These are phyloP conservation scores for Cicer cuneatum DNA, from an alignment of 306 rosid genomes.

Conservation along the genomic window DNA sequence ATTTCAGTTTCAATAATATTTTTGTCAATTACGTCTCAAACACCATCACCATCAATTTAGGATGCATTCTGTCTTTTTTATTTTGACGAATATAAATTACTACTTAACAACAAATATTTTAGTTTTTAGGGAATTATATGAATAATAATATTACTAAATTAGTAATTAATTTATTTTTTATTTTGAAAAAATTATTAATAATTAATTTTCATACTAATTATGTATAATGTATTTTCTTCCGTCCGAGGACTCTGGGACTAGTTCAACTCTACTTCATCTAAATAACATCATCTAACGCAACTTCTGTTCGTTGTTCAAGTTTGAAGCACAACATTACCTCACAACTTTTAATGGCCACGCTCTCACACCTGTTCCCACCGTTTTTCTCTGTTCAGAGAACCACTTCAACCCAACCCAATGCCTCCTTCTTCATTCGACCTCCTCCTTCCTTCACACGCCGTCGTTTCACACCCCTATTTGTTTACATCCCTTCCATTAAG, in stretches of 20 bases:
- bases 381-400: slow-evolving; percentile 47
- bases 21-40: too few species aligned
- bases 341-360: slow-evolving; percentile 53
- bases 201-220: too few species aligned
- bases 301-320: not conserved
- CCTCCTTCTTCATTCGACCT: slow-evolving; percentile 37
- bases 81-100: too few species aligned
- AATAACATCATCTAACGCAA: not conserved
- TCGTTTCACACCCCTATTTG: slow-evolving; percentile 42
- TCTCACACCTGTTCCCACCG: slow-evolving; percentile 36
- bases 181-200: too few species aligned
- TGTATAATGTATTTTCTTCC: too few species aligned
- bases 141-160: too few species aligned
- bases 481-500: slow-evolving; percentile 51
- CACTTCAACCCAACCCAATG: slow-evolving; percentile 31
- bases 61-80: too few species aligned
- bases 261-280: slow-evolving; percentile 1
- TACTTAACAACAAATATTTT: too few species aligned
- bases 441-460: slow-evolving; percentile 45
- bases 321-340: slow-evolving; percentile 4
- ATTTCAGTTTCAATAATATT: too few species aligned
- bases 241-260: not conserved
- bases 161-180: too few species aligned
- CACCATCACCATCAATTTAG: too few species aligned
- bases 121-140: too few species aligned